phyloP scores from a whole-genome alignment of 805 yeast genomes.

The Cyberlindnera veronae region DNA sequence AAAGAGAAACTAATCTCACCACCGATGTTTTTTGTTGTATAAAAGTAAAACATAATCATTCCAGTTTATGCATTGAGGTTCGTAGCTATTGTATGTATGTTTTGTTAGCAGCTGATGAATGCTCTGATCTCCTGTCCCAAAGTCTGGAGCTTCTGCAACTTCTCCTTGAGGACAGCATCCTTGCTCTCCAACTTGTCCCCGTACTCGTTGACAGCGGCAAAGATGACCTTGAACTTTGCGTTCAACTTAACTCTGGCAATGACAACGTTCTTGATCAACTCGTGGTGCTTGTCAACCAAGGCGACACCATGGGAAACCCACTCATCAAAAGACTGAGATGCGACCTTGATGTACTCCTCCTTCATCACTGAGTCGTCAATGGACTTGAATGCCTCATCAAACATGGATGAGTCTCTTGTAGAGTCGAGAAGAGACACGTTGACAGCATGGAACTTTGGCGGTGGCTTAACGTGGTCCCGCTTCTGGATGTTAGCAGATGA shows the following conservation, averaged over 20 bases:
- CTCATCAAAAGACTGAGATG: slow-evolving; percentile 25
- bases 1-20: slow-evolving; percentile 66
- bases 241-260: slow-evolving; percentile 38
- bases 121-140: slow-evolving; percentile 39
- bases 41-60: slow-evolving; percentile 18
- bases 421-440: slow-evolving; percentile 10
- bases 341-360: slow-evolving; percentile 27
- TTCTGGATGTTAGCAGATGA: too few relatives aligned
- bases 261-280: slow-evolving; percentile 33
- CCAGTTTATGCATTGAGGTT: too few relatives aligned
- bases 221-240: slow-evolving; percentile 36
- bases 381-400: slow-evolving; percentile 19
- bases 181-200: slow-evolving; percentile 32
- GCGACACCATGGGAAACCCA: slow-evolving; percentile 38
- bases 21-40: slow-evolving; percentile 20
- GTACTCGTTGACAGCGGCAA: slow-evolving; percentile 35
- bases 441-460: slow-evolving; percentile 13
- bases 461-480: slow-evolving; percentile 7
- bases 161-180: slow-evolving; percentile 32
- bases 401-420: slow-evolving; percentile 1
- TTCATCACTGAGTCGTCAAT: slow-evolving; percentile 22
- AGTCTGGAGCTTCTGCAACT: slow-evolving; percentile 35
- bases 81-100: too few relatives aligned
- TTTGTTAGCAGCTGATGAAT: slow-evolving; percentile 28
- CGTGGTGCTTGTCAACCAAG: slow-evolving; percentile 32